Evolutionary conservation across 495 filamentous ascomycete genomes (phyloP), one percentile per base, ranked within the genome.

Genomic region (Amniculicola lignicola): DNA sequence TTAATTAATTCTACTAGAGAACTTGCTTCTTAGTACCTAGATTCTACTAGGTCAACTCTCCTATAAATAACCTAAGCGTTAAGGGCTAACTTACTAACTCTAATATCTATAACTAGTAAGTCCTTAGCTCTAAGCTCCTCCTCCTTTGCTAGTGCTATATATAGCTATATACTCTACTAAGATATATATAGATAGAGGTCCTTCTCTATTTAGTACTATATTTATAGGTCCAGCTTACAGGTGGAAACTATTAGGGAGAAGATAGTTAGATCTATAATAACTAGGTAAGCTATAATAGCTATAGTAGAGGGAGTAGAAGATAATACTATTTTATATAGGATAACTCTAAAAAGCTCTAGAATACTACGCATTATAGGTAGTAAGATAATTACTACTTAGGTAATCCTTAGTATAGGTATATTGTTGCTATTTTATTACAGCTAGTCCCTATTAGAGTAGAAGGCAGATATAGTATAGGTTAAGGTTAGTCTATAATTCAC

Each of bases 11-110:
- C 50, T 58, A 27, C 61, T 63, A 53, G 49, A 61, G 46, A 59
- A 68, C 43, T 61, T 64, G 46, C 64, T 60, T 69, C 66, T 67
- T 36, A 64, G 62, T 29, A 71, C 33, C 68, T 66, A 71, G 54
- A 70, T 66, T 54, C 69, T 68, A 28, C 62, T 66, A 47, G 61
- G 61, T 67, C 68, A 61, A 55, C 57, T 59, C 56, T 71, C 69
- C 68, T 67, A 70, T 43, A 35, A 48, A 58, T 53, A 18, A 53
- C 46, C 63, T 38, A 48, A 56, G 61, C 51, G 59, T 62, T 54
- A 42, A 52, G 51, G n/a, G 39, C 36, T 43, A 47, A 48, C 62
- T 69, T 53, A 48, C 65, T 59, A 39, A 69, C 46, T 65, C 22
- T 69, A 46, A 69, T 62, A 58, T 68, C 54, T 40, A 50, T 57